phyloP scores from a whole-genome alignment of 345 rosid genomes.

The Clarkia xantiana region DNA sequence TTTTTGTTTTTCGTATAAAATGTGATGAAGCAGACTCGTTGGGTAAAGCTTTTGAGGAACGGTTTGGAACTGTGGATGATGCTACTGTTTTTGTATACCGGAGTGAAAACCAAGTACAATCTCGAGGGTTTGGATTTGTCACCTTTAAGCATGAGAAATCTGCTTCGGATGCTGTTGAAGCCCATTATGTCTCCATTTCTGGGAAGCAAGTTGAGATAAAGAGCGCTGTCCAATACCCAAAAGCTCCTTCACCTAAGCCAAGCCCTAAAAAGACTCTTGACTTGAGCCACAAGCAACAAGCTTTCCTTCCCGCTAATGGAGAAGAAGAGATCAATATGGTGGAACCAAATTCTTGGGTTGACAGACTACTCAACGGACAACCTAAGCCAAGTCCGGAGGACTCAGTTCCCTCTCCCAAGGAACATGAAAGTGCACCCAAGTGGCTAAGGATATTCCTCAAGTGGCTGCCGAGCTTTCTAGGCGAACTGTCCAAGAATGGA shows the following conservation, averaged over 20 bases:
- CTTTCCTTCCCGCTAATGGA: slow-evolving; percentile 2
- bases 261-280: slow-evolving; percentile 8
- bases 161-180: slow-evolving; percentile 34
- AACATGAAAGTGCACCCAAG: slow-evolving; percentile 14
- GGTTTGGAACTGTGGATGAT: slow-evolving; percentile 42
- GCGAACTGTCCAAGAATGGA: slow-evolving; percentile 15
- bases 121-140: slow-evolving; percentile 51
- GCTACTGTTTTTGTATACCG: slow-evolving; percentile 20
- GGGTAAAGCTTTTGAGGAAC: slow-evolving; percentile 19
- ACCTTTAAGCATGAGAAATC: slow-evolving; percentile 36
- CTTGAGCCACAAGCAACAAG: slow-evolving; percentile 9
- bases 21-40: slow-evolving; percentile 25
- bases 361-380: slow-evolving; percentile 24
- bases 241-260: slow-evolving; percentile 7
- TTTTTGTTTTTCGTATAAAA: neutral
- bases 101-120: slow-evolving; percentile 15
- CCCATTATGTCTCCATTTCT: slow-evolving; percentile 24
- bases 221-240: slow-evolving; percentile 20
- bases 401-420: slow-evolving; percentile 5
- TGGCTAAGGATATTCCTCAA: slow-evolving; percentile 53
- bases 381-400: slow-evolving; percentile 13
- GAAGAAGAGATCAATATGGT: slow-evolving; percentile 15
- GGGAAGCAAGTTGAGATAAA: slow-evolving; percentile 49
- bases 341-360: slow-evolving; percentile 29
- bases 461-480: slow-evolving; percentile 55